Evolutionary conservation across 1,139 yeast genomes (phyloP).

Genomic region (Diutina ranongensis): DNA sequence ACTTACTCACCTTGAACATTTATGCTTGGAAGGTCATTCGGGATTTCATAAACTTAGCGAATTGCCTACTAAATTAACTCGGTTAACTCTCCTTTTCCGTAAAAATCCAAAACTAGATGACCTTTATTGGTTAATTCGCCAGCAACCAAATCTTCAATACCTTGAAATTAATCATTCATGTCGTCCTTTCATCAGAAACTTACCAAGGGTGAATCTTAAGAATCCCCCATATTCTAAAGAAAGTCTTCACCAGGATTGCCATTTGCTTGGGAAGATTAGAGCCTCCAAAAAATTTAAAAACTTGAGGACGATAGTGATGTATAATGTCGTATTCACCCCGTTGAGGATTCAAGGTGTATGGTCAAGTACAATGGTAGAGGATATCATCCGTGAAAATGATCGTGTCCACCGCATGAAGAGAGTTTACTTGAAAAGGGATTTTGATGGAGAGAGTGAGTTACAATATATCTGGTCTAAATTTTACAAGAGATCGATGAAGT

Average conservation of each 20-base stretch:
- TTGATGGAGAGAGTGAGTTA: too few species aligned
- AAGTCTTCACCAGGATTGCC: too few species aligned
- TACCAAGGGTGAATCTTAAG: not conserved
- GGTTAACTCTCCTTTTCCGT: too few species aligned
- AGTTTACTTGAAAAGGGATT: too few species aligned
- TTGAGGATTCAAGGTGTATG: not conserved
- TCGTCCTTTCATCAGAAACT: not conserved
- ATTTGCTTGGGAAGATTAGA: not conserved
- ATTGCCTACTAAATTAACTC: not conserved
- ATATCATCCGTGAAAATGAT: too few species aligned
- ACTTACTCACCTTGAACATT: not conserved
- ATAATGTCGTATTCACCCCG: not conserved
- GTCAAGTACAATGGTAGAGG: not conserved
- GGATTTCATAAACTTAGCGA: not conserved
- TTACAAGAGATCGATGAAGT: too few species aligned
- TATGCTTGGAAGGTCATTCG: not conserved
- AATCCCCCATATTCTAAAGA: not conserved
- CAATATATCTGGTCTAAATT: too few species aligned
- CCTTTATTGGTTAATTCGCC: not conserved
- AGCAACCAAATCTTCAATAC: not conserved
- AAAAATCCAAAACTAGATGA: not conserved
- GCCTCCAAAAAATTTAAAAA: not conserved
- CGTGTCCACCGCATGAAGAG: too few species aligned
- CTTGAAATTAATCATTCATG: not conserved
- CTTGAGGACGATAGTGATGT: not conserved